These are phyloP conservation scores for Mycena kentingensis DNA, from an alignment of 768 basidiomycete species.

Conservation along the genomic window DNA sequence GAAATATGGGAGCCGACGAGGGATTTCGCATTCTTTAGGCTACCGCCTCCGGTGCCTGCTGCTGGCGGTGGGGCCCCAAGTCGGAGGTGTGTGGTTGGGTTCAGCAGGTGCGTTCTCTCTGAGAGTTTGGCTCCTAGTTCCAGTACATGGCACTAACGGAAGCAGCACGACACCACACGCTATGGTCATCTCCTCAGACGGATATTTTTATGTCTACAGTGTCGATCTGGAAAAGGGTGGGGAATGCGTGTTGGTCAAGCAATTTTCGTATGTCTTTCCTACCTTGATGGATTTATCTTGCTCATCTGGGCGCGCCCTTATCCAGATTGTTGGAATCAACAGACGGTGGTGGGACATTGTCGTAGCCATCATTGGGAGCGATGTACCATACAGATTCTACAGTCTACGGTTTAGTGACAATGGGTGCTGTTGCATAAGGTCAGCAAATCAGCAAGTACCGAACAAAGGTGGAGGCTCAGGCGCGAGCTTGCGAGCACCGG, in stretches of 20 bases:
- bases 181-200: conserved; percentile 95
- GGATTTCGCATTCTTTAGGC: conserved; percentile 88
- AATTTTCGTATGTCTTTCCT: conserved; percentile 48
- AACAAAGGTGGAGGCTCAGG: no score
- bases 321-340: no score
- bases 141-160: background rate
- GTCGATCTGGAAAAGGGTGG: conserved; percentile 97
- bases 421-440: no score
- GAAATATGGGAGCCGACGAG: conserved; percentile 97
- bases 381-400: no score
- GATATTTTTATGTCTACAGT: conserved; percentile 92
- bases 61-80: conserved; percentile 49
- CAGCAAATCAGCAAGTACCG: no score
- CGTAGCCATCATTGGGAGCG: no score
- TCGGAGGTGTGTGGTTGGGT: conserved; percentile 82
- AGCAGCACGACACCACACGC: conserved; percentile 89
- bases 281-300: background rate
- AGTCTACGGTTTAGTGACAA: no score
- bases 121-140: background rate
- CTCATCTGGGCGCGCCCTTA: no score
- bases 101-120: conserved; percentile 69
- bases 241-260: conserved; percentile 93
- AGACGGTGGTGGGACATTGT: no score
- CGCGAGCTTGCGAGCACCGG: no score
- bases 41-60: conserved; percentile 47